Evolutionary conservation across 345 rosid species (phyloP), one percentile per base, ranked within the genome.

Genomic region (Microcos paniculata): DNA sequence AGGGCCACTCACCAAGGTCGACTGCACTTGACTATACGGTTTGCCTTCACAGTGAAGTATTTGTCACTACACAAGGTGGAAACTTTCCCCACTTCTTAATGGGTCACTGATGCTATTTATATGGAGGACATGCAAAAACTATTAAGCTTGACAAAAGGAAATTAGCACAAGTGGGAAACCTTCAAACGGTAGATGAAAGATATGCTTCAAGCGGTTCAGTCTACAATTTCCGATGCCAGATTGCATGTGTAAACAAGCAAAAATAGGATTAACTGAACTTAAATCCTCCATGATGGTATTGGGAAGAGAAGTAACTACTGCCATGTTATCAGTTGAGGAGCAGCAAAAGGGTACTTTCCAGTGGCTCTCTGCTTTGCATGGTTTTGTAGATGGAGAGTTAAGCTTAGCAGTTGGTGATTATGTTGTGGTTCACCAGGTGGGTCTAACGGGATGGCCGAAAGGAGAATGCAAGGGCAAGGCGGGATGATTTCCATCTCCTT

Each of bases 51-150:
- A 96, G 98, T 59, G 96, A 91, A 85, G 99, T 89, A 68, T 93
- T 95, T 83, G 94, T 91, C 83, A 91, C 98, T 9, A 93, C 99
- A 24, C 99, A 93, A 89, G 99, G 99, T 71, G 99, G 99, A 74
- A 96, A 96, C 71, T 96, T 91, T 76, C 99, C 99, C 14, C 99
- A 93, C 84, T 95, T 95, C 88, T 87, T 95, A 81, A 91, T 88
- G 82, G 99, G 99, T 76, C 99, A 93, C 69, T 85, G 99, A 67
- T 96, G 94, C 3, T 93, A 91, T 83, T 85, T 91, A 74, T 88
- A 85, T 82, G 91, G 93, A 82, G 99, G 99, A 58, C 99, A 95
- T 68, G 90, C 98, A 0, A 88, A 91, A 84, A 95, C 99, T 6
- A 83, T 95, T 62, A 91, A 87, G 77, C 99, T 98, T 14, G 98